These are phyloP conservation scores for Termitomyces sp. DNA, from an alignment of 768 basidiomycete species.

Conservation along the genomic window DNA sequence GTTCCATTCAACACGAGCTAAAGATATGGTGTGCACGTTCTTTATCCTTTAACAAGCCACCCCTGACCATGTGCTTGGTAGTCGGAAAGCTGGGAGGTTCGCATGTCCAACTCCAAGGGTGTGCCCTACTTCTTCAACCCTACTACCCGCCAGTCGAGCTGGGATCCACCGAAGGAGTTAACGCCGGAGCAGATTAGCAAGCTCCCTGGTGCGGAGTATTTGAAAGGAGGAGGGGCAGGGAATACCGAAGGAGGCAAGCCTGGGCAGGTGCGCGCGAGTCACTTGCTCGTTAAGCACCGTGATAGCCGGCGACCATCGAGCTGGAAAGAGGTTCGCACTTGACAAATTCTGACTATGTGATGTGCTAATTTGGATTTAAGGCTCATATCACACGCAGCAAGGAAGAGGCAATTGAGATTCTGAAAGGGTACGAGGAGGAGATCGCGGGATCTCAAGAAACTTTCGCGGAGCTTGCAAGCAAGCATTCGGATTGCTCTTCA, in stretches of 20 bases:
- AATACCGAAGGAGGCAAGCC: conserved; percentile 17
- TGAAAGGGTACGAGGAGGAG: conserved; percentile 56
- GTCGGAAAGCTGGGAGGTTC: conserved; percentile 67
- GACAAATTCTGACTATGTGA: background rate
- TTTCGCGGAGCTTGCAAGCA: conserved; percentile 72
- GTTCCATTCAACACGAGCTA: background rate
- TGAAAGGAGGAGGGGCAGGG: conserved; percentile 10
- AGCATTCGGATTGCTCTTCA: conserved; percentile 88
- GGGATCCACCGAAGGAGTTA: conserved; percentile 70
- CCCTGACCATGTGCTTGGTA: background rate
- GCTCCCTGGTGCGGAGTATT: conserved; percentile 66
- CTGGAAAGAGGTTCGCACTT: conserved; percentile 70
- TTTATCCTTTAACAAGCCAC: background rate
- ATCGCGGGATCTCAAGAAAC: conserved; percentile 53
- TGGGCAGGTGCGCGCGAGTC: conserved; percentile 84
- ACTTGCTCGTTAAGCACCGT: conserved; percentile 89
- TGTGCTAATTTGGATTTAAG: conserved; percentile 29
- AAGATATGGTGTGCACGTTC: background rate
- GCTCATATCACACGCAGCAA: conserved; percentile 78
- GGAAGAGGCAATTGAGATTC: conserved; percentile 83
- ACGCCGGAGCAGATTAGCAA: conserved; percentile 51
- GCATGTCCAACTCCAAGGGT: conserved; percentile 72
- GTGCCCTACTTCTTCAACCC: conserved; percentile 88
- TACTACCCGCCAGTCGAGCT: conserved; percentile 63
- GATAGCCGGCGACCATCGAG: conserved; percentile 75